These are phyloP conservation scores for Eutypa lata DNA, from an alignment of 2,329 filamentous ascomycete species.

Conservation along the genomic window DNA sequence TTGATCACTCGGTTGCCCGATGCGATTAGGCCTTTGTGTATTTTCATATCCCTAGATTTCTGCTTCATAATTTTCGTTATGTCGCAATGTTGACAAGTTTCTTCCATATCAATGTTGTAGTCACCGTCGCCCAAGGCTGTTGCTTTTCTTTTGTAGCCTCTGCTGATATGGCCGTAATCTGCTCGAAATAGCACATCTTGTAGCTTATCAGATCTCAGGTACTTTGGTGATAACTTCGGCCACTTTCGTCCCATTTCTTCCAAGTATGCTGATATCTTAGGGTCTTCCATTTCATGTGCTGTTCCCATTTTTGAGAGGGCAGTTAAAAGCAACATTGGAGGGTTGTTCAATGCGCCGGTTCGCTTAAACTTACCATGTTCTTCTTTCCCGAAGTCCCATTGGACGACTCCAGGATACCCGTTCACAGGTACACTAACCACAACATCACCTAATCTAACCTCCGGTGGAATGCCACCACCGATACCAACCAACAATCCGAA, in stretches of 20 bases:
- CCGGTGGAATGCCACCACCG: slow-evolving; percentile 24
- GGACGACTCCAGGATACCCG: slow-evolving; percentile 17
- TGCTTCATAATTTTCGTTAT: slow-evolving; percentile 5
- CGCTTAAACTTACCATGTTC: slow-evolving; percentile 10
- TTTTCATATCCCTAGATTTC: slow-evolving; percentile 13
- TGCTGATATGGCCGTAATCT: too few species aligned
- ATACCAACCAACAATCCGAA: slow-evolving; percentile 43
- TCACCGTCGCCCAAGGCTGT: too few species aligned
- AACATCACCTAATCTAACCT: slow-evolving; percentile 22
- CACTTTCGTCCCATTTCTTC: slow-evolving; percentile 10
- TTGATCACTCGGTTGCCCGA: slow-evolving; percentile 25
- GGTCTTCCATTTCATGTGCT: slow-evolving; percentile 7
- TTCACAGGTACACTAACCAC: slow-evolving; percentile 17
- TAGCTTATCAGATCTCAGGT: too few species aligned
- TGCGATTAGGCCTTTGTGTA: slow-evolving; percentile 23
- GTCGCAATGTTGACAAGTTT: slow-evolving; percentile 12
- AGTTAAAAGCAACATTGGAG: slow-evolving; percentile 13
- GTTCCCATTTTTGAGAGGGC: slow-evolving; percentile 13
- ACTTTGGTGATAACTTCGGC: too few species aligned
- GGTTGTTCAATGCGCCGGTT: slow-evolving; percentile 16
- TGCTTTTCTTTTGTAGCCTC: too few species aligned
- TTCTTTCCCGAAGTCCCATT: slow-evolving; percentile 22
- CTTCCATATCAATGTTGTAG: too few species aligned
- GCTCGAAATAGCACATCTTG: too few species aligned
- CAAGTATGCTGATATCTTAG: slow-evolving; percentile 15